Base-by-base conservation (phyloP, 768 basidiomycete genomes). In the Lentinula aciculospora region DNA sequence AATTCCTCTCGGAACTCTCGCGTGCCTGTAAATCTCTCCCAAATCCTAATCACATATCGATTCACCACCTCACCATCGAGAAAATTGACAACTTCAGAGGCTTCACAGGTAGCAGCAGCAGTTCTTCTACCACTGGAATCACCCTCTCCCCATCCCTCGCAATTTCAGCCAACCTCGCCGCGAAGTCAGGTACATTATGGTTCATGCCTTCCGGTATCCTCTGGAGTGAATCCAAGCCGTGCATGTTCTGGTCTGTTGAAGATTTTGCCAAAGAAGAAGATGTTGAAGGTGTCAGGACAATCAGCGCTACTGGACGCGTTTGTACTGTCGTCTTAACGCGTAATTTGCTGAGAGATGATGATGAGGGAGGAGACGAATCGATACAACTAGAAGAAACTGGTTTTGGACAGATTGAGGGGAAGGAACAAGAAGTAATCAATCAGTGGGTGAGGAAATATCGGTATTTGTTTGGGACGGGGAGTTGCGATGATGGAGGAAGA, bases 131-230 rank as follows among this genome's bases (percentile, higher is more conserved):
- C 7, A 72, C 72, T 2, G 76, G 81, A 6, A 76, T 84, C 3
- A 82, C 87, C 15, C 27, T n/a, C 13, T 5, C 9, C 10, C 50
- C 50, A 23, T 80, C 84, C 67, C 76, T 1, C 88, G 88, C 1
- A 85, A 77, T 46, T 71, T 92, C 39, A 88, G 88, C 84, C 84
- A 7, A 78, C 60, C 69, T 76, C 29, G 68, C 73, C 10, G 79
- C 80, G 1, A 80, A 79, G 55, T 62, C 71, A 3, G 81, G 78
- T 9, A 75, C 74, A 13, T 68, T 81, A 19, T 79, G 79, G 74
- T 81, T 82, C 68, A 67, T 81, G 10, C 62, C 69, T 23, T 54
- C 59, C 8, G 81, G 80, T 4, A 67, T 81, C 19, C 69, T 81
- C 13, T 75, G 75, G 68, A 78, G 73, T 21, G 74, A 80, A 56